Percentiles rank a stretch among this genome's conserved stretches.
phyloP scores from a whole-genome alignment of 805 yeast genomes.

The Starmerella potacharoeniae region DNA sequence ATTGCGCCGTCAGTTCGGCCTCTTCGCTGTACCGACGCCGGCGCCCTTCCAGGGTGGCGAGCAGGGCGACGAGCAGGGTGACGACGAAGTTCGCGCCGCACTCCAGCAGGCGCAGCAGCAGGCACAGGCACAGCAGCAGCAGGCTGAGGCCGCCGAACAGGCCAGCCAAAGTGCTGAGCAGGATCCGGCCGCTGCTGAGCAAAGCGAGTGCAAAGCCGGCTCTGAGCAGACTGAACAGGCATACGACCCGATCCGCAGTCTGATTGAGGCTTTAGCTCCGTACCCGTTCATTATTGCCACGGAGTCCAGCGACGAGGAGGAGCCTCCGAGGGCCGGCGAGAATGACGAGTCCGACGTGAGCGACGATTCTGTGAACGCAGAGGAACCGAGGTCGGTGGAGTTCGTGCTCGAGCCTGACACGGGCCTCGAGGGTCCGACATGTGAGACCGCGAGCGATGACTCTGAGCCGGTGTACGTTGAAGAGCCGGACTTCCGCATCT shows the following conservation, averaged over 20 bases:
- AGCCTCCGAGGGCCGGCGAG: neutral
- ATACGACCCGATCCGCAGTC: conserved; percentile 10
- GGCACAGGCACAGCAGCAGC: neutral
- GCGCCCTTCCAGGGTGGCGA: conserved; percentile 8
- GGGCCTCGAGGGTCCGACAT: conserved; percentile 9
- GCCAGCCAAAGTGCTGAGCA: neutral
- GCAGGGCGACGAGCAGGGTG: neutral
- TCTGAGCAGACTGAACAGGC: neutral
- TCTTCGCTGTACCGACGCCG: conserved; percentile 2
- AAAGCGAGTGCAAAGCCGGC: too few relatives aligned
- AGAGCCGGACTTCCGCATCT: conserved; percentile 1
- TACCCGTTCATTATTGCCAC: conserved; percentile 7
- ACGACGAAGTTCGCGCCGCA: neutral
- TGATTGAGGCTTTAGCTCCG: conserved; percentile 15
- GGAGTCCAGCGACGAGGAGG: conserved; percentile 16
- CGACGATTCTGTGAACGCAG: neutral
- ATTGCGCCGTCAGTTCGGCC: conserved; percentile 12
- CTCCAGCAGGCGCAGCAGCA: neutral
- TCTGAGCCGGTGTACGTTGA: conserved; percentile 5
- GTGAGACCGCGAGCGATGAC: conserved; percentile 17
- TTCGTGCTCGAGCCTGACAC: neutral
- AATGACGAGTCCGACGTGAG: neutral
- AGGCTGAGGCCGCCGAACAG: neutral
- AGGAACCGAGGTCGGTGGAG: neutral
- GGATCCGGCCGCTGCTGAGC: neutral